Evolutionary conservation across 208 protist genomes (phyloP), one percentile per base, ranked within the genome.

Genomic region (Acanthamoeba lenticulata): DNA sequence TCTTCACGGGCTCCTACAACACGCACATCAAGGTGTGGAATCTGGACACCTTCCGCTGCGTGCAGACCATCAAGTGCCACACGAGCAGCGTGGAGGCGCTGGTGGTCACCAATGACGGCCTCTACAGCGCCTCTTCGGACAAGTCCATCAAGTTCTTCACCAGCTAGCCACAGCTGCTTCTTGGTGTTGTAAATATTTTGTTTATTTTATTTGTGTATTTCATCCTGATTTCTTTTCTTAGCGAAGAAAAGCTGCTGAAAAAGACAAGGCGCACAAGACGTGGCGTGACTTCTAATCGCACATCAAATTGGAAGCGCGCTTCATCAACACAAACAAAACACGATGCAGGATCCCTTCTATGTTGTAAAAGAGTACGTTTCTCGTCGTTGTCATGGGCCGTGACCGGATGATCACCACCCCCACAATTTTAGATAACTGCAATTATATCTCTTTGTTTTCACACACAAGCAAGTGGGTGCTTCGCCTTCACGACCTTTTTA

Each of bases 1-100:
- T 93, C 7, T 81, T 93, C 34, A 57, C 44, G 29, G 89, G 89
- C 67, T 93, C 89, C 89, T 93, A 93, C 45, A 62, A 93, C 62
- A 62, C 27, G 36, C 90, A 55, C 55, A 93, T 93, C 89, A 93
- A 93, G 34, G 89, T 93, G 42, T 93, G 89, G 89, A 93, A 81
- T 44, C 47, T 93, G 29, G 89, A 93, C 15, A 93, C 9, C 45
- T 93, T 60, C 40, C 38, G 47, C 2, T 93, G 89, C 45, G 65
- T 93, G 47, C 89, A 93, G 44, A 93, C 89, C 38, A 36, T 93
- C 62, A 93, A 93, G 67, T 38, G 89, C 7, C 89, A 93, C 67
- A 62, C 65, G 1, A 93, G 89, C 89, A 93, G 89, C 67, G 89
- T 93, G n/a, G 89, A 93, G 40, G 89, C 89, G 7, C 89, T 93